These are phyloP conservation scores for Cardamine resedifolia DNA, from an alignment of 345 rosid species.

Conservation along the genomic window DNA sequence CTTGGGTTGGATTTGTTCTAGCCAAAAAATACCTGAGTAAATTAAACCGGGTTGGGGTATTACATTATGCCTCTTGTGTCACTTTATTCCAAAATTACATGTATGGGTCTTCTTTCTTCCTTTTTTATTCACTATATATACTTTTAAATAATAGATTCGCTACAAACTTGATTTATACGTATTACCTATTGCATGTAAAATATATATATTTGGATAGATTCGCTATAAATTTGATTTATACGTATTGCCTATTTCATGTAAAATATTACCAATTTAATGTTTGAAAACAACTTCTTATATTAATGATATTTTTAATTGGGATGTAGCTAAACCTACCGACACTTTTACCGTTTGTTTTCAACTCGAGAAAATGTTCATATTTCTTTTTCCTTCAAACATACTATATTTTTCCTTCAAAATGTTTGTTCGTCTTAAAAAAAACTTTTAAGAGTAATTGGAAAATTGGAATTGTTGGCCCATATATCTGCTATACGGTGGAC, in stretches of 20 bases:
- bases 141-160: background rate
- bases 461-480: slow-evolving; percentile 16
- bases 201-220: background rate
- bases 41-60: no score
- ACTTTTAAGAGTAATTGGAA: background rate
- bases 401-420: no score
- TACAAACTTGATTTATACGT: slow-evolving; percentile 13
- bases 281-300: background rate
- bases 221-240: slow-evolving; percentile 5
- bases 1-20: no score
- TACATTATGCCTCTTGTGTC: slow-evolving; percentile 9
- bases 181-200: background rate
- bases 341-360: background rate
- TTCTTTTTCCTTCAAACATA: no score
- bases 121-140: background rate
- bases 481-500: background rate
- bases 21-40: no score
- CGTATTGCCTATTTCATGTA: background rate
- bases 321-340: background rate
- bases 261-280: background rate
- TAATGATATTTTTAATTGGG: background rate
- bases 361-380: background rate
- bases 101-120: slow-evolving; percentile 13
- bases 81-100: slow-evolving; percentile 38
- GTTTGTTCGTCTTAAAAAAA: background rate